Evolutionary conservation across 305 asterid genomes (phyloP).

Genomic region (Plantago lanceolata): DNA sequence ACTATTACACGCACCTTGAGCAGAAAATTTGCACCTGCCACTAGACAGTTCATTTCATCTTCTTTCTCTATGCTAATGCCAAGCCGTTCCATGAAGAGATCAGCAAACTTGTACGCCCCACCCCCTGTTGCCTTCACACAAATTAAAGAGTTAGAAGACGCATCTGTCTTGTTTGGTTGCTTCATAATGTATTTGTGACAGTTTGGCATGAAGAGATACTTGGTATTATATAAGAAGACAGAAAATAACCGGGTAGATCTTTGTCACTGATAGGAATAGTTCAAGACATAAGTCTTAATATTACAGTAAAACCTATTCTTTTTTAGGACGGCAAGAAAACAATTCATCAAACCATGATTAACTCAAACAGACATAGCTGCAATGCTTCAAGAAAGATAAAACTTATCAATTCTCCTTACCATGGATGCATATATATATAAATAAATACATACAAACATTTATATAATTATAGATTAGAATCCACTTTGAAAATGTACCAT

Average conservation of each 20-base stretch:
- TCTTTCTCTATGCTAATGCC: slow-evolving; percentile 82
- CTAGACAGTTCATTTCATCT: slow-evolving; percentile 94
- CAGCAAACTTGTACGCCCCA: slow-evolving; percentile 89
- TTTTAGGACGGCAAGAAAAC: too few species aligned
- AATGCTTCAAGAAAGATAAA: slow-evolving; percentile 8
- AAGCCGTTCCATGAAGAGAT: slow-evolving; percentile 80
- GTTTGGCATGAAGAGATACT: slow-evolving; percentile 6
- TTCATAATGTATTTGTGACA: slow-evolving; percentile 1
- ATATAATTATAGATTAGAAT: background rate
- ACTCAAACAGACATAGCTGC: too few species aligned
- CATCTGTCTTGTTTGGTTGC: slow-evolving; percentile 2
- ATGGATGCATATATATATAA: background rate
- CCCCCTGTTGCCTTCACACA: slow-evolving; percentile 98
- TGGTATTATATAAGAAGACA: background rate
- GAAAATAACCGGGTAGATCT: slow-evolving; percentile 5
- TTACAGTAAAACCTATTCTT: too few species aligned
- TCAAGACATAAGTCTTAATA: too few species aligned
- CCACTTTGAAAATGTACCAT: background rate
- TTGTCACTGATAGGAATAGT: too few species aligned
- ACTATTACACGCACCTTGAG: slow-evolving; percentile 76
- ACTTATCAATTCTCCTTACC: background rate
- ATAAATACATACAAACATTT: background rate
- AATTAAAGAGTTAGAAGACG: slow-evolving; percentile 29
- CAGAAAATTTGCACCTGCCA: slow-evolving; percentile 87
- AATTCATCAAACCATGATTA: too few species aligned